Conservation (phyloP, 1,139 yeast genomes). For the Lodderomyces elongisporus region DNA sequence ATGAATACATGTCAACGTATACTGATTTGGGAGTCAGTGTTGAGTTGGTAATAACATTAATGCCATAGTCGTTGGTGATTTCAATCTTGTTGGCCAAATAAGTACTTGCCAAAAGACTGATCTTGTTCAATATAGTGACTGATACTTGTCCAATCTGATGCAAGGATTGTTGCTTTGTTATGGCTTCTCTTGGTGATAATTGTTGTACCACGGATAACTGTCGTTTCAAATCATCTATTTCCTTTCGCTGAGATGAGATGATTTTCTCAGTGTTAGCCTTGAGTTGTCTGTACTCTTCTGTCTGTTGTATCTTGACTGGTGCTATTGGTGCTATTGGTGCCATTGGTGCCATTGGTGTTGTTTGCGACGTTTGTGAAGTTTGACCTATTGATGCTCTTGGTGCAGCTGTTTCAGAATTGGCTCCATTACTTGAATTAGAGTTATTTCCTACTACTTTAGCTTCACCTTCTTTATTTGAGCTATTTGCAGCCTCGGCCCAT, state of each 20-base stretch:
- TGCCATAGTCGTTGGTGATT: conserved; percentile 16
- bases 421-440: background rate
- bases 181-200: conserved; percentile 15
- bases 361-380: background rate
- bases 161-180: conserved; percentile 1
- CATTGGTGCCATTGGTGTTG: background rate
- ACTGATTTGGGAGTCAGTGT: conserved; percentile 3
- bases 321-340: conserved; percentile 1
- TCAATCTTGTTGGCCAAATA: conserved; percentile 15
- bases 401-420: background rate
- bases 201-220: conserved; percentile 28
- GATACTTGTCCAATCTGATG: conserved; percentile 5
- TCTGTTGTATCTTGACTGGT: conserved; percentile 13
- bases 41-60: conserved; percentile 2
- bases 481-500: conserved; percentile 23
- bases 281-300: conserved; percentile 20
- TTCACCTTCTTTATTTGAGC: background rate
- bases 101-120: conserved; percentile 14
- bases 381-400: background rate
- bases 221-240: conserved; percentile 33
- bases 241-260: conserved; percentile 25
- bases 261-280: conserved; percentile 21
- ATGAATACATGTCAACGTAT: conserved; percentile 22
- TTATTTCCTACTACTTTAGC: background rate
- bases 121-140: conserved; percentile 14